Evolutionary conservation across 805 yeast species (phyloP).

Genomic region (Grigorovia humatica): DNA sequence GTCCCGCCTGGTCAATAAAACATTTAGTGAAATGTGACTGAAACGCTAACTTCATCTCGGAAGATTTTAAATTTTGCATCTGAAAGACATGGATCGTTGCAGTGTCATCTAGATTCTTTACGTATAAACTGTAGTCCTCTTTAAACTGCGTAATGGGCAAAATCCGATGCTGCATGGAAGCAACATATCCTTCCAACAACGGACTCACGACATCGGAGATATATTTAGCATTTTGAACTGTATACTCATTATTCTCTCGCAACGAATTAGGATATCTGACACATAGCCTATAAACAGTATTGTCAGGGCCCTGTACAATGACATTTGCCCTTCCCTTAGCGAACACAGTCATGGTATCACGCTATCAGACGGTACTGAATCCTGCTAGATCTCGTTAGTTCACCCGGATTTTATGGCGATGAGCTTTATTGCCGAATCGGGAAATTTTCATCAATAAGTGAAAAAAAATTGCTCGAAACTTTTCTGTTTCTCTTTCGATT

Average conservation of each 20-base stretch:
- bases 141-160: background rate
- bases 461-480: background rate
- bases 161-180: background rate
- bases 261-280: conserved; percentile 12
- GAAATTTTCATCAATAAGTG: background rate
- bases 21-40: conserved; percentile 17
- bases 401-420: background rate
- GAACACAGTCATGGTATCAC: conserved; percentile 8
- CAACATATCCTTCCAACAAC: conserved; percentile 6
- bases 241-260: conserved; percentile 16
- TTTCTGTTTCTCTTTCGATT: background rate
- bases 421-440: background rate
- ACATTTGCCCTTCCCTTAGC: conserved; percentile 24
- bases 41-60: background rate
- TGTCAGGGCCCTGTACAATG: conserved; percentile 4
- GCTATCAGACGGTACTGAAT: too few relatives aligned
- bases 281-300: conserved; percentile 18
- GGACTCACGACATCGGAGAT: conserved; percentile 7
- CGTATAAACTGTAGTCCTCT: background rate
- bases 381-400: too few relatives aligned
- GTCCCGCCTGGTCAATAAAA: conserved; percentile 1
- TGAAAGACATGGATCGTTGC: conserved; percentile 7
- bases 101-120: conserved; percentile 3
- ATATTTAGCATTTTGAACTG: conserved; percentile 11
- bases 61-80: conserved; percentile 14